Conservation (phyloP, 164 flowering plant species). For the Amborella trichopoda region DNA sequence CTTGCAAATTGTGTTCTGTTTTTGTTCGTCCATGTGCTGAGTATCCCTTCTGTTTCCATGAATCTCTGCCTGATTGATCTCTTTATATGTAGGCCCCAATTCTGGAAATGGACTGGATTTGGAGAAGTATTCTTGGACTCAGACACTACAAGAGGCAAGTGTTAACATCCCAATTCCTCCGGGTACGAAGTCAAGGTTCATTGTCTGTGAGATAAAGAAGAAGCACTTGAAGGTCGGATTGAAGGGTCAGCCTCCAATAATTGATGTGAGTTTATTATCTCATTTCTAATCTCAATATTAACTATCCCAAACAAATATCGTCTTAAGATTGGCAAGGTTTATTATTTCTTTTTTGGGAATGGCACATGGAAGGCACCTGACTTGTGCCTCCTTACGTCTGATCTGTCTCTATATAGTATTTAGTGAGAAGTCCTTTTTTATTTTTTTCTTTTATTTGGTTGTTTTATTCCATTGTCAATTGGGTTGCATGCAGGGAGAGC, state of each 20-base stretch:
- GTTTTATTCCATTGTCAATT: neutral
- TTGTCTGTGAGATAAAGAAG: slow-evolving; percentile 76
- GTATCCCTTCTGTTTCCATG: neutral
- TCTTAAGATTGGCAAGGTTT: neutral
- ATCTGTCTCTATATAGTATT: neutral
- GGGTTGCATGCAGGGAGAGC: slow-evolving; percentile 55
- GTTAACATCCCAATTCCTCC: slow-evolving; percentile 61
- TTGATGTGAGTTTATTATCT: slow-evolving; percentile 46
- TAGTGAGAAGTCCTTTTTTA: neutral
- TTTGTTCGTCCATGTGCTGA: neutral
- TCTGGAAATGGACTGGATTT: slow-evolving; percentile 83
- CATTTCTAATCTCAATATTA: neutral
- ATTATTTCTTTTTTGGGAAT: neutral
- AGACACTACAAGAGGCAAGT: slow-evolving; percentile 69
- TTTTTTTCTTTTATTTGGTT: neutral
- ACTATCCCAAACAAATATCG: neutral
- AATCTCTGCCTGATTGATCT: neutral
- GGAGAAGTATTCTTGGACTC: slow-evolving; percentile 87
- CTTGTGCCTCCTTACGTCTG: neutral
- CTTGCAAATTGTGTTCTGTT: neutral
- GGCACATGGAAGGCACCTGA: neutral
- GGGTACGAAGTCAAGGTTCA: slow-evolving; percentile 75
- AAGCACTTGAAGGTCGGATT: slow-evolving; percentile 75
- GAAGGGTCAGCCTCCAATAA: slow-evolving; percentile 85
- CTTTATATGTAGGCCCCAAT: slow-evolving; percentile 46